These are phyloP conservation scores for Picochlorum costavermella DNA, from an alignment of 139 green algal species.

Conservation along the genomic window DNA sequence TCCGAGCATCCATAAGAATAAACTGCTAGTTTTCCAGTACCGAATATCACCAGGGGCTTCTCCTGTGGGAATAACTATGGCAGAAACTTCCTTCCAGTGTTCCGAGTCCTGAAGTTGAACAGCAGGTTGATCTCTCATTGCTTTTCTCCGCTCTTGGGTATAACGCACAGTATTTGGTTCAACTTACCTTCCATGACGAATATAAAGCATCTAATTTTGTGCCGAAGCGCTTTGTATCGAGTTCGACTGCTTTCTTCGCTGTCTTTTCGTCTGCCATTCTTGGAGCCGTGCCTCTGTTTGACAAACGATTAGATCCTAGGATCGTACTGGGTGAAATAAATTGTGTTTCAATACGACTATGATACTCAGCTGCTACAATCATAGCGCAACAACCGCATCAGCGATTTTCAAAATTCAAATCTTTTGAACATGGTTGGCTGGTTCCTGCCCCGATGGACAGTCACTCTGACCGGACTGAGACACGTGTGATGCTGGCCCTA, in stretches of 20 bases:
- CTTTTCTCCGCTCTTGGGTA: not conserved
- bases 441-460: no score
- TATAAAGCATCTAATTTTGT: slow-evolving; percentile 51
- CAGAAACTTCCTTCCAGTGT: slow-evolving; percentile 12
- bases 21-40: slow-evolving; percentile 81
- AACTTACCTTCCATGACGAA: slow-evolving; percentile 48
- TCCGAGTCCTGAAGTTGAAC: not conserved
- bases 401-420: no score
- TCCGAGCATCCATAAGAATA: slow-evolving; percentile 92
- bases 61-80: slow-evolving; percentile 41
- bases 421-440: no score
- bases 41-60: slow-evolving; percentile 45
- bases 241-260: slow-evolving; percentile 24
- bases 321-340: no score
- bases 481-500: no score
- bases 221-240: slow-evolving; percentile 44
- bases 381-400: no score
- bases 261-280: not conserved
- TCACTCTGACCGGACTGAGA: no score
- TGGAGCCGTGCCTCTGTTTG: not conserved
- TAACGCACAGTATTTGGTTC: not conserved
- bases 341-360: no score
- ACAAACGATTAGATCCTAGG: not conserved
- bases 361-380: no score
- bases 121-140: not conserved